Percentiles rank a stretch among this genome's conserved stretches.
These are phyloP conservation scores for Cladochytrium replicatum DNA, from an alignment of 192 early-diverging fungal species.

Conservation along the genomic window DNA sequence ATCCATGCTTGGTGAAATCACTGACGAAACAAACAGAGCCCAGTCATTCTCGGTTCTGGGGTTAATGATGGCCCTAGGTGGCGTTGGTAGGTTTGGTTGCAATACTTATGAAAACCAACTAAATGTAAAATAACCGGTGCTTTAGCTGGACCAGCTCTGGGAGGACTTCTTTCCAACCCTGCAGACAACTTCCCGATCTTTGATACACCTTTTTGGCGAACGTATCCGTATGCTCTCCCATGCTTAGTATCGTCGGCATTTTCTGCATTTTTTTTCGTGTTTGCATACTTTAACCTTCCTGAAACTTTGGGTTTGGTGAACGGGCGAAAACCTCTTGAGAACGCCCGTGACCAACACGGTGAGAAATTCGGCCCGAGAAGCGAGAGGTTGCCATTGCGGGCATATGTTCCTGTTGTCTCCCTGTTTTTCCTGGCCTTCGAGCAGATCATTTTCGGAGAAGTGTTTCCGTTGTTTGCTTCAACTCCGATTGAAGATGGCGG, in stretches of 20 bases:
- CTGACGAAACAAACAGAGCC: slow-evolving; percentile 68
- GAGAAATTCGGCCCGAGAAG: no score
- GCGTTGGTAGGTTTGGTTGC: no score
- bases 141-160: slow-evolving; percentile 54
- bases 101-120: no score
- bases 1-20: slow-evolving; percentile 74
- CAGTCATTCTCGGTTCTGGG: slow-evolving; percentile 69
- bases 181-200: slow-evolving; percentile 57
- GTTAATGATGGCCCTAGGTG: slow-evolving; percentile 58
- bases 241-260: slow-evolving; percentile 58
- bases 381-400: no score
- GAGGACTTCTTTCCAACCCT: slow-evolving; percentile 73
- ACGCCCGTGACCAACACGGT: no score
- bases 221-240: slow-evolving; percentile 77
- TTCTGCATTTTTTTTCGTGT: slow-evolving; percentile 49
- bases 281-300: slow-evolving; percentile 41
- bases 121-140: no score
- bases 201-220: slow-evolving; percentile 45
- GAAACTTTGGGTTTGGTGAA: no score
- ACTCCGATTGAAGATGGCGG: slow-evolving; percentile 15
- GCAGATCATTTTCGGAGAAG: slow-evolving; percentile 37
- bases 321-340: no score
- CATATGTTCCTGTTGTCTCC: no score
- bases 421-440: slow-evolving; percentile 16
- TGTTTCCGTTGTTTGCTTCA: slow-evolving; percentile 28